phyloP scores from a whole-genome alignment of 257 asterid species.

The Nicotiana otophora region DNA sequence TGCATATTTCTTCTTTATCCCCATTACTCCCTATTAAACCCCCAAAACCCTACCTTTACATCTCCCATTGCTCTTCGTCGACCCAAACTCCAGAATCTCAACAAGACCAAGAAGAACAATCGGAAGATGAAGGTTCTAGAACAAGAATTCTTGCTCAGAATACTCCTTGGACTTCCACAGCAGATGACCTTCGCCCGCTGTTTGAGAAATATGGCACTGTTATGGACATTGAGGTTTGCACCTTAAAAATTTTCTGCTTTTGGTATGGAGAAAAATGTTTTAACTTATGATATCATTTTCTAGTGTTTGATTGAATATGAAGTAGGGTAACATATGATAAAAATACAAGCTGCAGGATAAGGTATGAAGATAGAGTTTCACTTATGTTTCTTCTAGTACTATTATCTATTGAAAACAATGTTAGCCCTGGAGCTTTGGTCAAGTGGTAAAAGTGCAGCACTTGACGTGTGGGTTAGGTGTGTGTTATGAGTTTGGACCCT shows the following conservation, averaged over 20 bases:
- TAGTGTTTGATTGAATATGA: not conserved
- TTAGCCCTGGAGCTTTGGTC: no score
- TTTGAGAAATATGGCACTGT: slow-evolving; percentile 65
- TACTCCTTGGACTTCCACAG: slow-evolving; percentile 74
- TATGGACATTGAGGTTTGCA: slow-evolving; percentile 62
- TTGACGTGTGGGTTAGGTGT: no score
- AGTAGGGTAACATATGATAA: no score
- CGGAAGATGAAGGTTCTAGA: slow-evolving; percentile 30
- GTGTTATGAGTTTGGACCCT: no score
- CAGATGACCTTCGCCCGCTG: slow-evolving; percentile 66
- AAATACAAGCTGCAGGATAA: no score
- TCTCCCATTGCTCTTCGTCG: slow-evolving; percentile 21
- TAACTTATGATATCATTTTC: not conserved
- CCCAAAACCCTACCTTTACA: slow-evolving; percentile 26
- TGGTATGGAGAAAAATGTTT: not conserved
- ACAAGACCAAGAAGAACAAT: slow-evolving; percentile 17
- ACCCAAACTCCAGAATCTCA: slow-evolving; percentile 8
- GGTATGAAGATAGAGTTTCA: no score
- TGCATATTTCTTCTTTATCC: not conserved
- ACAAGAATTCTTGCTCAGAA: slow-evolving; percentile 69
- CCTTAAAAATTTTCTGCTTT: not conserved
- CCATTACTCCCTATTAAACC: slow-evolving; percentile 24
- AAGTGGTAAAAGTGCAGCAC: no score
- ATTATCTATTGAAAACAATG: no score
- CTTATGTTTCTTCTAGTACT: no score